Evolutionary conservation across 768 basidiomycete species (phyloP).

Genomic region (Tylopilus cervinicoccineus): DNA sequence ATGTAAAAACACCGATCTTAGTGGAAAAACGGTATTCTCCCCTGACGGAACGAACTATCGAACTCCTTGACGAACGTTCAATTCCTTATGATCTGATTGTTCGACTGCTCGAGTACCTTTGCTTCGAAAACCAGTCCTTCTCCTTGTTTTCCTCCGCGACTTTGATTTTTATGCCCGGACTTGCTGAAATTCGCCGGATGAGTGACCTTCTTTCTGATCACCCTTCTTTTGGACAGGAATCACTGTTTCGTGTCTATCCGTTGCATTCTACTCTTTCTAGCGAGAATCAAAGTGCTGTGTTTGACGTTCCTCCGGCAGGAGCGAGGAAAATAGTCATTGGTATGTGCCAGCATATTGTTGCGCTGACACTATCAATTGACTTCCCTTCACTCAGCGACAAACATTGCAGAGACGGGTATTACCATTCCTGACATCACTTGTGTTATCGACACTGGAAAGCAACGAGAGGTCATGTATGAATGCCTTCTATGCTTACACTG

Average conservation of each 20-base stretch:
- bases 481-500: not conserved
- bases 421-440: conserved; percentile 98
- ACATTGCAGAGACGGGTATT: conserved; percentile 95
- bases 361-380: not conserved
- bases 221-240: conserved; percentile 55
- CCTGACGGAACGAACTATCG: conserved; percentile 71
- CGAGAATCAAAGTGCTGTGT: conserved; percentile 87
- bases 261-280: conserved; percentile 92
- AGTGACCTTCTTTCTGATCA: conserved; percentile 81
- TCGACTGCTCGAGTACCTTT: conserved; percentile 75
- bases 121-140: conserved; percentile 58
- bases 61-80: conserved; percentile 79
- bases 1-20: conserved; percentile 36
- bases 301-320: conserved; percentile 78
- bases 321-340: conserved; percentile 93
- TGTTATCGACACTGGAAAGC: conserved; percentile 92
- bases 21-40: conserved; percentile 79
- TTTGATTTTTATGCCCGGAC: conserved; percentile 90
- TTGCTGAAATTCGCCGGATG: conserved; percentile 88
- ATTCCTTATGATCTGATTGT: conserved; percentile 93
- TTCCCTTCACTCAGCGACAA: conserved; percentile 54
- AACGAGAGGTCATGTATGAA: conserved; percentile 82
- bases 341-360: conserved; percentile 30
- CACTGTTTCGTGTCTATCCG: conserved; percentile 72
- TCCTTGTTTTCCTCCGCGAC: conserved; percentile 68